Conservation (phyloP, 495 filamentous ascomycete genomes). For the Bryoglossum gracile region DNA sequence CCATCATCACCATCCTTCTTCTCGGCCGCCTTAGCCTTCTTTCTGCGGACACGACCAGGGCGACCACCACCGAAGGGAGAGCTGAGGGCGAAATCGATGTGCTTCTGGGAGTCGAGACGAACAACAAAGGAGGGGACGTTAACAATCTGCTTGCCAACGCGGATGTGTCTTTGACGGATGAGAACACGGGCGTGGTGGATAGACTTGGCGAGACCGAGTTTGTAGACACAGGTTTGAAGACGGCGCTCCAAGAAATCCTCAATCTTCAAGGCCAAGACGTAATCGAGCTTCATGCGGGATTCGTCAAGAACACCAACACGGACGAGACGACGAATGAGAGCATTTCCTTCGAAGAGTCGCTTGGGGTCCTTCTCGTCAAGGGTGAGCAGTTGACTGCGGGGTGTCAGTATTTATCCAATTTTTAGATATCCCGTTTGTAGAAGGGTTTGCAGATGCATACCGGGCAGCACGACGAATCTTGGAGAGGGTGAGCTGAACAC, state of each 20-base stretch:
- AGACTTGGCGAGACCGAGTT: slow-evolving; percentile 98
- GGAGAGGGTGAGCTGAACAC: slow-evolving; percentile 96
- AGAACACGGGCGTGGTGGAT: slow-evolving; percentile 99
- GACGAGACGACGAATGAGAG: slow-evolving; percentile 98
- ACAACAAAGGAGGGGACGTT: slow-evolving; percentile 99
- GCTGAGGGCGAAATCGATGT: slow-evolving; percentile 97
- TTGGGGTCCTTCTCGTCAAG: slow-evolving; percentile 99
- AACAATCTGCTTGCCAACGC: slow-evolving; percentile 99
- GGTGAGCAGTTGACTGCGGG: slow-evolving; percentile 88
- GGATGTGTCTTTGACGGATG: slow-evolving; percentile 98
- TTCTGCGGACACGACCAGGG: slow-evolving; percentile 91
- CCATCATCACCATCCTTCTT: slow-evolving; percentile 77
- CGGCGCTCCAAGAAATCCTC: slow-evolving; percentile 99
- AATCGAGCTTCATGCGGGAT: slow-evolving; percentile 99
- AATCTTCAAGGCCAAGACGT: slow-evolving; percentile 95
- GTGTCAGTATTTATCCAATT: slow-evolving; percentile 13
- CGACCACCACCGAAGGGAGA: slow-evolving; percentile 97
- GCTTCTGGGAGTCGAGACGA: slow-evolving; percentile 99
- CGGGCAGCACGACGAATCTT: slow-evolving; percentile 99
- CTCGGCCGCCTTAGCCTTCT: slow-evolving; percentile 97
- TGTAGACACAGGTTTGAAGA: slow-evolving; percentile 99
- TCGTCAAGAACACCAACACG: slow-evolving; percentile 99
- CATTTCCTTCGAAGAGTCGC: slow-evolving; percentile 99
- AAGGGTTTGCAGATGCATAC: slow-evolving; percentile 47
- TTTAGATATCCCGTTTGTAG: too few species aligned